Evolutionary conservation across 2,329 filamentous ascomycete genomes (phyloP), one percentile per base, ranked within the genome.

Genomic region (Pseudogymnoascus sp.): DNA sequence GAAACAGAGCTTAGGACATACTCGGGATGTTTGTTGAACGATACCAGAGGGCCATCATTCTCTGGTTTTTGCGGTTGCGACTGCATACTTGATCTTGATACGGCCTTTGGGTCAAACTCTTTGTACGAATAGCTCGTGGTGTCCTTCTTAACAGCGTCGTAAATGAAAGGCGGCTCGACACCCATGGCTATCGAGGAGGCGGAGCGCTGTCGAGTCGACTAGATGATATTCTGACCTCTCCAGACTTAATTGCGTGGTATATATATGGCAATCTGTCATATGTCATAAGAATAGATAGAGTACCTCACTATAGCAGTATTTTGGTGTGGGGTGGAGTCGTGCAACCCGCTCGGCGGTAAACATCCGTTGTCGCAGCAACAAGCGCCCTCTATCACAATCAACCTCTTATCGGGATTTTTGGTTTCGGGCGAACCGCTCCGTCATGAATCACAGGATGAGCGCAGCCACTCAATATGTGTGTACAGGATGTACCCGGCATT

Each of bases 1-100:
- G 25, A 7, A 33, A 38, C 11, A 50, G 10, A 25, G 31, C 61
- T 31, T 16, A 10, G 16, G 1, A 77, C 85, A 72, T 81, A 91
- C 88, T 97, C 92, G 1, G 92, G 92, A 75, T 96, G 92, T 64
- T 84, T 82, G 74, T 95, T 94, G 79, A 96, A 89, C 65, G 88
- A 83, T 66, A 97, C 77, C 67, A 95, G 77, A 11, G 91, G 92
- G 0, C 91, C 92, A 62, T 89, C 80, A 50, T 81, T 82, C 79
- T 89, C 88, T 44, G 84, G 80, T 70, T 82, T 86, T 25, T 77
- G 79, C 42, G 83, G 78, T 62, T 84, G 83, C 11, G 84, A 82
- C 71, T 85, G 78, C 79, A 84, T 90, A 76, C 89, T 93, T 66
- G 90, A 89, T 72, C 91, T 83, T 21, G 91, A 92, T 59, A 92